Evolutionary conservation across 805 yeast species (phyloP).

Genomic region (Saturnispora zaruensis): DNA sequence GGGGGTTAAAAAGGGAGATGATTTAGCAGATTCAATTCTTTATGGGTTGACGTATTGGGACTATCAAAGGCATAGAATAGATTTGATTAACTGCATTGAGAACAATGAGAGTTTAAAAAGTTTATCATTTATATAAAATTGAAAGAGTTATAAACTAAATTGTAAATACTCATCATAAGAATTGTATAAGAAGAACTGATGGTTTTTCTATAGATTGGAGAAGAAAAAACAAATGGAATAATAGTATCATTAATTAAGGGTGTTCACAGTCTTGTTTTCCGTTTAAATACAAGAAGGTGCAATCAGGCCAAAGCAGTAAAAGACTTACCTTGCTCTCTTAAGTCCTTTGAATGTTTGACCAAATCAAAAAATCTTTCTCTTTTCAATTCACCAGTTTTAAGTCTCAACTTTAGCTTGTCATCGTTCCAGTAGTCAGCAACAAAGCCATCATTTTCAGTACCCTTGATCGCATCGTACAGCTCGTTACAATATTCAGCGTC

Average conservation of each 20-base stretch:
- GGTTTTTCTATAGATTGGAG: not conserved
- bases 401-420: conserved; percentile 19
- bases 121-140: not conserved
- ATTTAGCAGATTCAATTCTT: conserved; percentile 54
- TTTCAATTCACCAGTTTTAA: conserved; percentile 22
- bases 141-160: not conserved
- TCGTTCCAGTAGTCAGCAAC: conserved; percentile 27
- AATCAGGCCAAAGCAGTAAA: conserved; percentile 14
- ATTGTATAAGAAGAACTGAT: not conserved
- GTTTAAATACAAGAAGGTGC: no score
- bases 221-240: not conserved
- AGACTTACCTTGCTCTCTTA: conserved; percentile 20
- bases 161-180: not conserved
- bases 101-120: not conserved
- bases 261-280: not conserved
- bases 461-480: conserved; percentile 30
- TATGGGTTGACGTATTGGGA: conserved; percentile 46
- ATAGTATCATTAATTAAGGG: not conserved
- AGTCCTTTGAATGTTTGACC: conserved; percentile 23
- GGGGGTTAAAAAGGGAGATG: conserved; percentile 44
- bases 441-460: conserved; percentile 30
- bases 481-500: conserved; percentile 53
- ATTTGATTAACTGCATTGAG: conserved; percentile 7
- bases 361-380: conserved; percentile 23
- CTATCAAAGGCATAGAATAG: conserved; percentile 29